Evolutionary conservation across 345 rosid species (phyloP).

Genomic region (Mallotus nudiflorus): DNA sequence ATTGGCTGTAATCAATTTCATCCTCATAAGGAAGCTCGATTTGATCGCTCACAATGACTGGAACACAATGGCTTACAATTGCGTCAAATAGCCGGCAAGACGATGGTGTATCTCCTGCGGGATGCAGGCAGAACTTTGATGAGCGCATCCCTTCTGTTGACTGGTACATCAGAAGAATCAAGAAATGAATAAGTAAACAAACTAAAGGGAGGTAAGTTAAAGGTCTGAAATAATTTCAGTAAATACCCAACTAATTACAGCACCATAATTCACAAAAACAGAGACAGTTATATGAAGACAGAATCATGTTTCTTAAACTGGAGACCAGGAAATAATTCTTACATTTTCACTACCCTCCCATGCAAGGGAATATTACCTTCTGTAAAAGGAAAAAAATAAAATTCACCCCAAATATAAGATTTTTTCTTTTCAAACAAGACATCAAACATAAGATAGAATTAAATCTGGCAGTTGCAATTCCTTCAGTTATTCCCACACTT

Average conservation of each 20-base stretch:
- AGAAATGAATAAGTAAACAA: constrained; percentile 16
- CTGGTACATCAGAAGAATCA: constrained; percentile 36
- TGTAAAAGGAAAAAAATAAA: too few species aligned
- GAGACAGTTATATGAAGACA: too few species aligned
- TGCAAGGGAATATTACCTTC: too few species aligned
- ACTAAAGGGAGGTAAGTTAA: background rate
- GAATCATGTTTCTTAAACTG: background rate
- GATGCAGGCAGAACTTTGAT: constrained; percentile 86
- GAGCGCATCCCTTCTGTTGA: constrained; percentile 82
- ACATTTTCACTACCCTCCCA: too few species aligned
- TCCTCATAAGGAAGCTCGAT: constrained; percentile 89
- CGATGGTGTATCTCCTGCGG: constrained; percentile 94
- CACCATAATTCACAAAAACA: background rate
- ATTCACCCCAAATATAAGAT: too few species aligned
- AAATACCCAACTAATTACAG: background rate
- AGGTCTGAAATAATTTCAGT: background rate
- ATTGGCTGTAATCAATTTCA: constrained; percentile 69
- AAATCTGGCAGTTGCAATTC: too few species aligned
- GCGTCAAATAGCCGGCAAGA: constrained; percentile 90
- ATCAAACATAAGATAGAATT: too few species aligned
- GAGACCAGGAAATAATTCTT: background rate
- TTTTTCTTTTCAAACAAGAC: too few species aligned
- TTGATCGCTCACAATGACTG: constrained; percentile 75
- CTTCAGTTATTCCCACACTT: too few species aligned
- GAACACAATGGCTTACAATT: constrained; percentile 84